Evolutionary conservation across 306 rosid species (phyloP).

Genomic region (Betula pendula): DNA sequence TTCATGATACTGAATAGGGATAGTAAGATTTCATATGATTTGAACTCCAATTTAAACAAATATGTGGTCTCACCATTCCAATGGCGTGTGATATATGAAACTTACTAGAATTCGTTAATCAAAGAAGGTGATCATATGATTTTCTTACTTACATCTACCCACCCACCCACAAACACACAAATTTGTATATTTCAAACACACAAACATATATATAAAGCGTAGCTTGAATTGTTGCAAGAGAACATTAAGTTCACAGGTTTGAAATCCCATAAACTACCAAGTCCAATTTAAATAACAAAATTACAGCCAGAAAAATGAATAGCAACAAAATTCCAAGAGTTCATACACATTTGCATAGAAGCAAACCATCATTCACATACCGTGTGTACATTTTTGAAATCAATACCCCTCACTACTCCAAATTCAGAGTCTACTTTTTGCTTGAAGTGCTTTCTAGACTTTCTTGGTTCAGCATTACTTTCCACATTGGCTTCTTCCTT

Average conservation of each 20-base stretch:
- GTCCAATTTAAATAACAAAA: not conserved
- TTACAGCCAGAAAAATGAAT: not conserved
- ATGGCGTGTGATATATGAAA: not conserved
- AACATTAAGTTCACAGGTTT: not conserved
- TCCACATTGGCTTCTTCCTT: conserved; percentile 57
- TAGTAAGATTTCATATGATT: not conserved
- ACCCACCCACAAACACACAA: not conserved
- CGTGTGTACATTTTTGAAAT: conserved; percentile 89
- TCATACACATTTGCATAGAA: not conserved
- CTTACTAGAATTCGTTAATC: not conserved
- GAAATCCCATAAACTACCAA: not conserved
- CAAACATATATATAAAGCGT: not conserved
- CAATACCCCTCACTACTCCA: conserved; percentile 95
- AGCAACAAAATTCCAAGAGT: not conserved
- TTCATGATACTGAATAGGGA: not conserved
- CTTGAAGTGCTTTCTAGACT: conserved; percentile 50
- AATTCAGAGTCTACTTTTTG: conserved; percentile 80
- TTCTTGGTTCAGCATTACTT: conserved; percentile 41
- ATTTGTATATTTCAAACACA: not conserved
- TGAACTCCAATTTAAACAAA: not conserved
- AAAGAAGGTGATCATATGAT: not conserved
- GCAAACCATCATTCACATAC: conserved; percentile 42
- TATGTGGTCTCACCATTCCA: not conserved
- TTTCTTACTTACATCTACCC: too few relatives aligned
- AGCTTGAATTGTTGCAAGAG: not conserved